Evolutionary conservation across 257 asterid genomes (phyloP), one percentile per base, ranked within the genome.

Genomic region (Capsicum pubescens): DNA sequence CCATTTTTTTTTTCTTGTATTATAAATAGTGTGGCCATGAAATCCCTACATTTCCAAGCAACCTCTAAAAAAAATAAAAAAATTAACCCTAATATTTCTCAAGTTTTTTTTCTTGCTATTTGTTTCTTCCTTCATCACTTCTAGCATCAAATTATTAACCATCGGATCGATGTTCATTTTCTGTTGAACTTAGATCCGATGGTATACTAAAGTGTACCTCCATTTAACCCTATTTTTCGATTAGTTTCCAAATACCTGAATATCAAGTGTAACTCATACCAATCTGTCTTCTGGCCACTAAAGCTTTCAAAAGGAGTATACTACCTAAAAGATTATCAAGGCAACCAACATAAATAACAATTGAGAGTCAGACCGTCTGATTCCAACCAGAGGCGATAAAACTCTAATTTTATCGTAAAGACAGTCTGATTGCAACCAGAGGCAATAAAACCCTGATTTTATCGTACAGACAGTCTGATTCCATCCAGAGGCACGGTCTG

Each of bases 21-120:
- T 76, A 76, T 76, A 76, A 50, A 76, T 76, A 76, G 81, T 76
- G 81, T 76, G 32, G 48, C 48, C 17, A 76, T 52, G 63, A 54
- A 76, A 76, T 52, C 81, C 44, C 81, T 76, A 6, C 3, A 76
- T 76, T 76, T 76, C 48, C 81, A 2, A 52, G 81, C 81, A 52
- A 26, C 19, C 81, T 76, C 81, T 66, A 52, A 9, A 26, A 76
- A 9, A 8, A 16, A 26, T 0, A 1, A 39, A 39, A 39, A 39
- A 39, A 6, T 14, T 68, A 68, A 68, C 21, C 50, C 52, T 68
- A 69, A 69, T 69, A 69, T 42, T 69, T 69, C 14, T 42, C 81
- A 76, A 52, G 8, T 14, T 17, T 13, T 11, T 36, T 69, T 76
- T 76, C 50, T 52, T 26, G 48, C 9, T 74, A 26, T 50, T 76